A percentile compares a stretch with the other conserved stretches of the same genome.
These are phyloP conservation scores for Arxiozyma bovina DNA, from an alignment of 1,139 yeast species.

Conservation along the genomic window DNA sequence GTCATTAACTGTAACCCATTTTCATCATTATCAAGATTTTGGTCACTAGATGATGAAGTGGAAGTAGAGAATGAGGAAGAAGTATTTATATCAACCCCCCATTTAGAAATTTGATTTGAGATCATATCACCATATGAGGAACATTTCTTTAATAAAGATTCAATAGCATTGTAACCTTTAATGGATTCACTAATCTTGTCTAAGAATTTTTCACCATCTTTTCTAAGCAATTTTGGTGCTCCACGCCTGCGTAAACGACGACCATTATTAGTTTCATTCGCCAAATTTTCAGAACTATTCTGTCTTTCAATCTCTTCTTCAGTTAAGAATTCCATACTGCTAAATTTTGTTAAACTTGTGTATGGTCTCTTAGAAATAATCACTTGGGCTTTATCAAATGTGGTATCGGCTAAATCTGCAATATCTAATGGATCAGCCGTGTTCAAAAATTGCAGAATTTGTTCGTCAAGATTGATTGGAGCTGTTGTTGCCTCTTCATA, in stretches of 20 bases:
- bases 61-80: slow-evolving; percentile 25
- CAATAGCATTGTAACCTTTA: slow-evolving; percentile 89
- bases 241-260: slow-evolving; percentile 10
- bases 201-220: slow-evolving; percentile 66
- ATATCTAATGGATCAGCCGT: slow-evolving; percentile 67
- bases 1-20: slow-evolving; percentile 31
- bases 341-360: slow-evolving; percentile 43
- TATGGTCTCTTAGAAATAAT: slow-evolving; percentile 68
- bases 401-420: slow-evolving; percentile 67
- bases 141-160: slow-evolving; percentile 77
- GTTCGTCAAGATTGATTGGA: slow-evolving; percentile 46
- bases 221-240: slow-evolving; percentile 41
- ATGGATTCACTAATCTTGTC: slow-evolving; percentile 63
- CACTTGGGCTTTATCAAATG: slow-evolving; percentile 55
- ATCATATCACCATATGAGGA: slow-evolving; percentile 66
- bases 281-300: slow-evolving; percentile 10
- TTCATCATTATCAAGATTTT: slow-evolving; percentile 41
- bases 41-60: slow-evolving; percentile 28
- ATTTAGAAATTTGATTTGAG: slow-evolving; percentile 59
- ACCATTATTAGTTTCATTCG: background rate
- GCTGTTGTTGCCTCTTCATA: slow-evolving; percentile 35
- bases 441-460: slow-evolving; percentile 70
- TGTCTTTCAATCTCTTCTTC: slow-evolving; percentile 24
- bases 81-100: slow-evolving; percentile 72
- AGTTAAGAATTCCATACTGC: slow-evolving; percentile 38